These are phyloP conservation scores for Solanum sejunctum DNA, from an alignment of 257 asterid genomes.

Conservation along the genomic window DNA sequence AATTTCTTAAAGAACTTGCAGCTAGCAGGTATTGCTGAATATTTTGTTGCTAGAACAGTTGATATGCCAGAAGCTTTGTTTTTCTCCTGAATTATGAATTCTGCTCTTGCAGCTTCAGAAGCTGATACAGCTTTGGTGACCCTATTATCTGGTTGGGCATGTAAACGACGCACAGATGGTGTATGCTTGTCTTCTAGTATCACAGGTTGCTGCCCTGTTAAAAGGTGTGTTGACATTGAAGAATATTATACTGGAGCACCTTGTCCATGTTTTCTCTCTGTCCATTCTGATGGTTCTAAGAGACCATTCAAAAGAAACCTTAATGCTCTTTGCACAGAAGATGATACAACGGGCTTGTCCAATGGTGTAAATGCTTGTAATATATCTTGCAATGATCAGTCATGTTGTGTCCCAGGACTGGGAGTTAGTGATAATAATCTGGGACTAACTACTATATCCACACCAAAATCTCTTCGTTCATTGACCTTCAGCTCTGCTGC, in stretches of 20 bases:
- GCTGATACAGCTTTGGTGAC: constrained; percentile 31
- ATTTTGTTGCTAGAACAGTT: not conserved
- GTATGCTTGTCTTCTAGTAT: constrained; percentile 28
- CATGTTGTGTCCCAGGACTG: constrained; percentile 40
- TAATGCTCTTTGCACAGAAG: not conserved
- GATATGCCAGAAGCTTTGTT: not conserved
- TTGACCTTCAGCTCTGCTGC: constrained; percentile 24
- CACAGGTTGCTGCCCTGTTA: constrained; percentile 23
- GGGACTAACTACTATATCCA: constrained; percentile 15
- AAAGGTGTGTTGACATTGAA: constrained; percentile 11
- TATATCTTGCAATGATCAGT: constrained; percentile 14
- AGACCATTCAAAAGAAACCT: constrained; percentile 20
- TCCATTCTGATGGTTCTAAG: constrained; percentile 9
- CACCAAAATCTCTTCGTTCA: constrained; percentile 24
- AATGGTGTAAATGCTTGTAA: constrained; percentile 1
- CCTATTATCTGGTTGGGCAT: constrained; percentile 38
- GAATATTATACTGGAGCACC: constrained; percentile 13
- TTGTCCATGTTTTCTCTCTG: constrained; percentile 17
- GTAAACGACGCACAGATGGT: constrained; percentile 27
- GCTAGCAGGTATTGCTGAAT: constrained; percentile 22
- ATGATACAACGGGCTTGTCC: not conserved
- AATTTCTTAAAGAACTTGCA: constrained; percentile 27
- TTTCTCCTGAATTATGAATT: constrained; percentile 8
- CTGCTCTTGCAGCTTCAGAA: constrained; percentile 22
- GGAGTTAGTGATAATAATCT: constrained; percentile 24